Base-by-base conservation (phyloP, 2,329 filamentous ascomycete genomes). In the Ophiocordyceps robertsii region DNA sequence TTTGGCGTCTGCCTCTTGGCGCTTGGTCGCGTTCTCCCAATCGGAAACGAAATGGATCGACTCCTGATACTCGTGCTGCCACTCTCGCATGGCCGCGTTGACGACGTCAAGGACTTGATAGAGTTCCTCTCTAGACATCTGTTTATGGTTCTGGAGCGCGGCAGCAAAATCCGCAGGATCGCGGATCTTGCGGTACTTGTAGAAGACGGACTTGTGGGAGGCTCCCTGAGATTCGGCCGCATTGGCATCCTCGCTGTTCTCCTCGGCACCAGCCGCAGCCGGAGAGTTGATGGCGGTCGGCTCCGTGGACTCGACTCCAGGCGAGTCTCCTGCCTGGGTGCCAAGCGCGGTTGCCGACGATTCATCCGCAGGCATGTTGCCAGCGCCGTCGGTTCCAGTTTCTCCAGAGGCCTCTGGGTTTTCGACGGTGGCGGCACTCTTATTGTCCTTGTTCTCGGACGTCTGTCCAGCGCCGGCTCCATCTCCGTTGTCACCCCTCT, bases 11-110 rank as follows among this genome's bases (percentile, higher is more conserved):
- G 72, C 68, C 14, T 62, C 60, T 14, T 63, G 62, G 21, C 73
- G 70, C 19, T 72, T 68, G 32, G 66, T 61, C 0, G 73, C 64
- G 47, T 77, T 77, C 48, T 77, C 74, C 40, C 75, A 67, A 47
- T 78, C 73, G 41, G 77, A 73, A 2, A 74, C 67, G 12, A 71
- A 55, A 43, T 66, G 68, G 30, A 66, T 66, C 2, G 74, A 56
- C 2, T 64, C 59, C n/a, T 62, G 63, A 59, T 66, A 78, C 51
- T 80, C 75, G 1, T 64, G 54, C 49, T 79, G 70, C 64, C 70
- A 77, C 17, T 67, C 59, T n/a, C 61, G 55, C 40, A 79, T 51
- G 3, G 65, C 63, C 21, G 65, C 49, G 44, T 68, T 70, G 41
- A 68, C 59, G 27, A 66, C 62, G 10, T 67, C 63, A 5, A 74